These are phyloP conservation scores for Talaromyces stipitatus DNA, from an alignment of 495 filamentous ascomycete species.

Conservation along the genomic window DNA sequence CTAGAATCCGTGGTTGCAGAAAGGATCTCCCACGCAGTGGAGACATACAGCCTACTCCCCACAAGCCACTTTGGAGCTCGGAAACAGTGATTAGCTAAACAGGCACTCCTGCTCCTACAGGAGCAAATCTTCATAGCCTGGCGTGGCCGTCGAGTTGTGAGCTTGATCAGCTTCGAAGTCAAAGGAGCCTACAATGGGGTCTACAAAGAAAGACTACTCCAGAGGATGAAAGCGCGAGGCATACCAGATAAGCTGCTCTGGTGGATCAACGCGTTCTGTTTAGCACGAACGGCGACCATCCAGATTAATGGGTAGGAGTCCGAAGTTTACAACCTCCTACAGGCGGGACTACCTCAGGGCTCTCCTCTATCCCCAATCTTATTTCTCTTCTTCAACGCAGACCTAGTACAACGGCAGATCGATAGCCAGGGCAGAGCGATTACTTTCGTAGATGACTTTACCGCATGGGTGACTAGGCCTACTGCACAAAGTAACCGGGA, in stretches of 20 bases:
- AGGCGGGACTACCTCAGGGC: background rate
- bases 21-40: slow-evolving; percentile 18
- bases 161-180: slow-evolving; percentile 33
- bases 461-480: too few species aligned
- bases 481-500: too few species aligned
- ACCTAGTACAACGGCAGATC: too few species aligned
- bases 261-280: slow-evolving; percentile 26
- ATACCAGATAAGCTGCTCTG: slow-evolving; percentile 19
- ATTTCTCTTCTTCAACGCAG: too few species aligned
- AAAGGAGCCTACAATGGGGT: slow-evolving; percentile 37
- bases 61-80: slow-evolving; percentile 5
- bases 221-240: slow-evolving; percentile 22
- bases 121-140: slow-evolving; percentile 22
- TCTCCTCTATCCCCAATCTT: too few species aligned
- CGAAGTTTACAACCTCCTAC: background rate
- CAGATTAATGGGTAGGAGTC: background rate
- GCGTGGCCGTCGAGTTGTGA: slow-evolving; percentile 10
- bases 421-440: too few species aligned
- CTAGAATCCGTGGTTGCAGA: slow-evolving; percentile 21
- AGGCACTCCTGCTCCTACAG: slow-evolving; percentile 18
- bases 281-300: slow-evolving; percentile 9
- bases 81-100: slow-evolving; percentile 7
- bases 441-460: too few species aligned
- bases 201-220: slow-evolving; percentile 21
- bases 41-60: slow-evolving; percentile 13